Conservation (phyloP, 371 early-diverging fungal genomes). For the Rhizopus sp. region DNA sequence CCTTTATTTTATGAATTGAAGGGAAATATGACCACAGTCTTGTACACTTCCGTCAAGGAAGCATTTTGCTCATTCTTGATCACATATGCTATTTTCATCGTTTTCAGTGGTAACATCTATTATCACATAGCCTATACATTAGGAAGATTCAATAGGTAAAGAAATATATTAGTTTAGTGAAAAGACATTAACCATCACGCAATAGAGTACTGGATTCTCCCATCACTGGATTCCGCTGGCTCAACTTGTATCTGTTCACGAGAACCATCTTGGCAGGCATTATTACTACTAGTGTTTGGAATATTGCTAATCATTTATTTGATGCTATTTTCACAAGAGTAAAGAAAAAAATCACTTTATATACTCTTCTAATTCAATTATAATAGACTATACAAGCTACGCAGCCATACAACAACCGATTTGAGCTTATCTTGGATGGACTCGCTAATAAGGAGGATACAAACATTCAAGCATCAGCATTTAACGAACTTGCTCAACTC, state of each 20-base stretch:
- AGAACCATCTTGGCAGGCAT: conserved; percentile 44
- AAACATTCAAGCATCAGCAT: conserved; percentile 36
- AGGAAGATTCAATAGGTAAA: conserved; percentile 30
- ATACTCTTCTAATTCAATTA: conserved; percentile 6
- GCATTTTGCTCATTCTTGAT: conserved; percentile 21
- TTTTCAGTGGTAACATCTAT: conserved; percentile 36
- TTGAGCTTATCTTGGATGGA: conserved; percentile 18
- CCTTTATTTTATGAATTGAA: conserved; percentile 27
- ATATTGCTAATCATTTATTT: conserved; percentile 47
- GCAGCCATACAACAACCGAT: conserved; percentile 14
- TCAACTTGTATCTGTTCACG: conserved; percentile 38
- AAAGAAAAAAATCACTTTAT: background rate
- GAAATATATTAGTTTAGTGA: conserved; percentile 1
- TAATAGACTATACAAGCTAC: conserved; percentile 12
- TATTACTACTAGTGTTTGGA: conserved; percentile 33
- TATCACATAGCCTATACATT: conserved; percentile 29
- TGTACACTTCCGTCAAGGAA: conserved; percentile 16
- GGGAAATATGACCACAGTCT: conserved; percentile 24
- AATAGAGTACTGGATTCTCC: conserved; percentile 43
- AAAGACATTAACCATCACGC: conserved; percentile 15
- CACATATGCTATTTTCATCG: conserved; percentile 26
- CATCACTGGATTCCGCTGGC: conserved; percentile 47
- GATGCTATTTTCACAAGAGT: conserved; percentile 34
- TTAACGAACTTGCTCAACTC: conserved; percentile 48
- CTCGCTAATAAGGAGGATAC: conserved; percentile 14